phyloP scores from a whole-genome alignment of 345 rosid genomes.

The Arabidopsis arenosa region DNA sequence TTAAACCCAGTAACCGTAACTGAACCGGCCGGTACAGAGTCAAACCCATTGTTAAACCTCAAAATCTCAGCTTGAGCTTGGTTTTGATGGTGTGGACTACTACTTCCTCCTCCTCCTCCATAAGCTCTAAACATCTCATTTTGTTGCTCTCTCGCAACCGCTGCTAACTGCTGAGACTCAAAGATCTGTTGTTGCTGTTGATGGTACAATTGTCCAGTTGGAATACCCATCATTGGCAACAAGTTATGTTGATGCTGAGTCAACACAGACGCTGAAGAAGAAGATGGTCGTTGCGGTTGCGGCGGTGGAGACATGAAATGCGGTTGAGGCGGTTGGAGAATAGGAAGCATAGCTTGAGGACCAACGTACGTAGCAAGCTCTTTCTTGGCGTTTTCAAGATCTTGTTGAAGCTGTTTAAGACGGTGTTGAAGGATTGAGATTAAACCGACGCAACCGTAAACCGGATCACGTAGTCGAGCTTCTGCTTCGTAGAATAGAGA shows the following conservation, averaged over 20 bases:
- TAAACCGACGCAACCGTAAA: conserved; percentile 84
- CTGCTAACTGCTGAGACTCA: conserved; percentile 63
- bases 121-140: conserved; percentile 64
- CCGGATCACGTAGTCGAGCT: conserved; percentile 78
- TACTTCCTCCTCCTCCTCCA: conserved; percentile 45
- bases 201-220: conserved; percentile 37
- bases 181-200: conserved; percentile 54
- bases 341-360: conserved; percentile 53
- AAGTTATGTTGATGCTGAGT: conserved; percentile 36
- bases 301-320: conserved; percentile 41
- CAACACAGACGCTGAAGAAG: conserved; percentile 37
- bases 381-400: conserved; percentile 59
- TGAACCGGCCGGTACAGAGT: conserved; percentile 45
- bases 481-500: conserved; percentile 76
- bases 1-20: conserved; percentile 54
- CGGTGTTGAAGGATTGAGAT: conserved; percentile 74
- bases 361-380: conserved; percentile 59
- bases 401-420: conserved; percentile 58
- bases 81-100: conserved; percentile 48
- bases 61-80: conserved; percentile 58
- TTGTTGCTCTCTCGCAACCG: conserved; percentile 67
- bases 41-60: conserved; percentile 52
- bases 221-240: conserved; percentile 60
- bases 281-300: conserved; percentile 46
- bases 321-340: conserved; percentile 38